These are phyloP conservation scores for Litsea cubeba DNA, from an alignment of 164 flowering plant species.

Conservation along the genomic window DNA sequence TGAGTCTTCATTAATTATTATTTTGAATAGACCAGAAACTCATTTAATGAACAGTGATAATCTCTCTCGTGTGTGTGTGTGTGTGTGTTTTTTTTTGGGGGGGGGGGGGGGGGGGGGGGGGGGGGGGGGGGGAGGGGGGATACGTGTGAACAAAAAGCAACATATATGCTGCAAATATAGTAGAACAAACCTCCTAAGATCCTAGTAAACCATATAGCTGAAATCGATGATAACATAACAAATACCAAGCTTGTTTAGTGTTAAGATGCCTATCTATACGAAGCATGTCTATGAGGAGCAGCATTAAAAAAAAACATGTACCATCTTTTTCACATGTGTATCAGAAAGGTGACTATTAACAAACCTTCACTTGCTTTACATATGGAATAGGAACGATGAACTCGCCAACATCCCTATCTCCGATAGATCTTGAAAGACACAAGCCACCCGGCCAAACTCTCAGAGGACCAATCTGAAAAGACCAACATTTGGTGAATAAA, in stretches of 20 bases:
- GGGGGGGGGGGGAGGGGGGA: neutral
- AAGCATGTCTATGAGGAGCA: neutral
- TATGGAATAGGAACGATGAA: slow-evolving; percentile 32
- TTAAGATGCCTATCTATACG: neutral
- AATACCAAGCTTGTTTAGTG: too few relatives aligned
- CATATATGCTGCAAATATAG: neutral
- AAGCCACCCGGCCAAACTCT: slow-evolving; percentile 99
- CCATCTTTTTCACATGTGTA: neutral
- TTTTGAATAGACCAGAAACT: neutral
- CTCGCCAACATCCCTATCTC: slow-evolving; percentile 90
- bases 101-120: too few relatives aligned
- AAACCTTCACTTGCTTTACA: slow-evolving; percentile 94
- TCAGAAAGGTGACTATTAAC: slow-evolving; percentile 7
- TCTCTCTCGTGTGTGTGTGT: too few relatives aligned
- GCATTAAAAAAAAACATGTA: neutral
- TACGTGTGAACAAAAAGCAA: neutral
- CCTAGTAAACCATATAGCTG: neutral
- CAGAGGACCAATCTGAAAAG: slow-evolving; percentile 80
- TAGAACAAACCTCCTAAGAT: neutral
- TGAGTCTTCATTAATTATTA: neutral
- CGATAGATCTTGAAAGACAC: slow-evolving; percentile 91
- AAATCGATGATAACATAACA: neutral
- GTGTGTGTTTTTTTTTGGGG: too few relatives aligned
- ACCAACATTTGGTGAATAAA: neutral
- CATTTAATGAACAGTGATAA: neutral